phyloP scores from a whole-genome alignment of 345 rosid species.

The Cochlearia excelsa region DNA sequence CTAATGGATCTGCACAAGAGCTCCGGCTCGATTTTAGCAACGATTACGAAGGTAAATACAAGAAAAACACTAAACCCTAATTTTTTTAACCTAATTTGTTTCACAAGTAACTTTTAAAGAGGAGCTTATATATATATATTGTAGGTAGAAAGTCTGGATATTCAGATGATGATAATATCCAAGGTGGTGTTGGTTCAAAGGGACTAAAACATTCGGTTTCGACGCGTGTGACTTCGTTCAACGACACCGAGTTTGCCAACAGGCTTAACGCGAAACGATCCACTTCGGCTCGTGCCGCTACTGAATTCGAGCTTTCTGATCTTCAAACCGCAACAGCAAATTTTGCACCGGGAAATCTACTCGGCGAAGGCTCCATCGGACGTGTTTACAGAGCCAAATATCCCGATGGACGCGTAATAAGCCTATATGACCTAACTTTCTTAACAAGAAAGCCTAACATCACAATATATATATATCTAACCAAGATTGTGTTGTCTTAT shows the following conservation, averaged over 20 bases:
- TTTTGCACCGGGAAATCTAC: conserved; percentile 60
- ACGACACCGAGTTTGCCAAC: conserved; percentile 53
- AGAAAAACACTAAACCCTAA: too few species aligned
- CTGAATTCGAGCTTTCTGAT: conserved; percentile 57
- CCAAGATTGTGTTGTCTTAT: not conserved
- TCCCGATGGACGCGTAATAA: conserved; percentile 62
- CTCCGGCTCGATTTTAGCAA: conserved; percentile 33
- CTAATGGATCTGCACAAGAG: conserved; percentile 50
- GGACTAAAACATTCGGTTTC: conserved; percentile 47
- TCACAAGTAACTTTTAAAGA: conserved; percentile 12
- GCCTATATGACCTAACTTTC: not conserved
- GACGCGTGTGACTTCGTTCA: conserved; percentile 45
- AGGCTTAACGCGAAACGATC: conserved; percentile 53
- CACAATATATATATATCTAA: not conserved
- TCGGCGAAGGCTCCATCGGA: conserved; percentile 79
- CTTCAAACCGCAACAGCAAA: conserved; percentile 62
- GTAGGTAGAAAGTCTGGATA: conserved; percentile 43
- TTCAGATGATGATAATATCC: conserved; percentile 47
- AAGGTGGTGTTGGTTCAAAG: conserved; percentile 46
- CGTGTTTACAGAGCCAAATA: conserved; percentile 79
- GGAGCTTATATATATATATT: conserved; percentile 22
- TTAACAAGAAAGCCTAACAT: not conserved
- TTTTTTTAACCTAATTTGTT: conserved; percentile 4
- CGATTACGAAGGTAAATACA: conserved; percentile 45
- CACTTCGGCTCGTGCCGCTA: conserved; percentile 44